These are phyloP conservation scores for Cryptomeria japonica DNA, from an alignment of 75 land plant genomes.

Conservation along the genomic window DNA sequence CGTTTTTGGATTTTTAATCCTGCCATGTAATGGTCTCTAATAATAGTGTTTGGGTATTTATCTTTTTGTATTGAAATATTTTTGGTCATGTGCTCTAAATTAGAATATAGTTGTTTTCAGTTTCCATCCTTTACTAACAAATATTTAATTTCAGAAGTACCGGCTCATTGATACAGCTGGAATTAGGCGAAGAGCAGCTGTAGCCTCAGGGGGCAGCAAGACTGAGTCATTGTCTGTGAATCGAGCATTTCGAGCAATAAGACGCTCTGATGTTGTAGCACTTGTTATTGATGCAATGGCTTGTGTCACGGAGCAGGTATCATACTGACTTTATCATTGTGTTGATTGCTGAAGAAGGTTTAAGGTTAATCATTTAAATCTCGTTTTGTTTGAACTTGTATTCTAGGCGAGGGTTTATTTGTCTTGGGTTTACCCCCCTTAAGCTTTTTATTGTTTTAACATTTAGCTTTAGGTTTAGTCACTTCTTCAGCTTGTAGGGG, in stretches of 20 bases:
- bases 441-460: background rate
- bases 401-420: background rate
- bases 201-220: conserved; percentile 79
- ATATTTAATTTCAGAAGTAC: conserved; percentile 49
- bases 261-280: conserved; percentile 96
- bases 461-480: background rate
- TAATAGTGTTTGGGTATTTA: background rate
- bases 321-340: background rate
- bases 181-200: conserved; percentile 77
- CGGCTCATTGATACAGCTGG: conserved; percentile 98
- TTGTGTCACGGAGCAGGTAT: conserved; percentile 91
- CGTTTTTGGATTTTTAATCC: too few relatives aligned
- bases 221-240: conserved; percentile 93
- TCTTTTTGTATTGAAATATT: background rate
- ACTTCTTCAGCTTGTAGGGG: background rate
- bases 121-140: background rate
- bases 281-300: conserved; percentile 96
- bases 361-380: background rate
- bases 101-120: background rate
- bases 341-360: background rate
- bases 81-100: background rate
- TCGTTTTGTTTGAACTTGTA: background rate
- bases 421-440: background rate
- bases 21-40: background rate
- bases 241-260: conserved; percentile 94